A percentile compares a stretch with the other conserved stretches of the same genome.
Evolutionary conservation across 306 rosid genomes (phyloP).

Genomic region (Clitoria ternatea): DNA sequence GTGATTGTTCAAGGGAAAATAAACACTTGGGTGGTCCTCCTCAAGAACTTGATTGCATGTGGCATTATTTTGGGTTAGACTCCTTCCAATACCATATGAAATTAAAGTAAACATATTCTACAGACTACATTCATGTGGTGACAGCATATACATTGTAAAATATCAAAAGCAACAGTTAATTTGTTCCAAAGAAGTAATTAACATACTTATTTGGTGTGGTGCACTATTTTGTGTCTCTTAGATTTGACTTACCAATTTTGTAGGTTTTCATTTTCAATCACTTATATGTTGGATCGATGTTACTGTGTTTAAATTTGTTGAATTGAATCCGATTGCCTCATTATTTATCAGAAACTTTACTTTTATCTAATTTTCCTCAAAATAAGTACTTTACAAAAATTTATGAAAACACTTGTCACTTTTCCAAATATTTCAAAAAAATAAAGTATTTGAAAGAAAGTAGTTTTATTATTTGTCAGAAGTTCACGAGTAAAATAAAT

Average conservation of each 20-base stretch:
- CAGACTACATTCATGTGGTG: slow-evolving; percentile 18
- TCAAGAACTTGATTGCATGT: neutral
- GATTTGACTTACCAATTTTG: neutral
- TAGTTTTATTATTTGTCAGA: too few relatives aligned
- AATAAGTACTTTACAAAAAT: too few relatives aligned
- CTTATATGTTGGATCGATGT: neutral
- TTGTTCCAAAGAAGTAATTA: neutral
- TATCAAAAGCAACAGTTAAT: neutral
- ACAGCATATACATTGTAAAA: neutral
- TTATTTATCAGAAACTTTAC: too few relatives aligned
- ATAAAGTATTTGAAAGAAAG: too few relatives aligned
- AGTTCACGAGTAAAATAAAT: too few relatives aligned
- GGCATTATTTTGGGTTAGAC: neutral
- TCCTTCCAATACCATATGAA: neutral
- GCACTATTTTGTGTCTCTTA: neutral
- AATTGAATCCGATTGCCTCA: neutral
- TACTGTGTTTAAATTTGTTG: neutral
- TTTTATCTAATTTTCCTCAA: too few relatives aligned
- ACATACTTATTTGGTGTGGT: neutral
- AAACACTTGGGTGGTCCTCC: neutral
- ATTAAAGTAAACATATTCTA: neutral
- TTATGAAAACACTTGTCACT: too few relatives aligned
- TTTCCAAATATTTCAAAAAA: too few relatives aligned
- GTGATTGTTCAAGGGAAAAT: neutral
- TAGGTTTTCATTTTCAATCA: neutral